Base-by-base conservation (phyloP, 2,329 filamentous ascomycete species). In the Macroventuria anomochaeta region DNA sequence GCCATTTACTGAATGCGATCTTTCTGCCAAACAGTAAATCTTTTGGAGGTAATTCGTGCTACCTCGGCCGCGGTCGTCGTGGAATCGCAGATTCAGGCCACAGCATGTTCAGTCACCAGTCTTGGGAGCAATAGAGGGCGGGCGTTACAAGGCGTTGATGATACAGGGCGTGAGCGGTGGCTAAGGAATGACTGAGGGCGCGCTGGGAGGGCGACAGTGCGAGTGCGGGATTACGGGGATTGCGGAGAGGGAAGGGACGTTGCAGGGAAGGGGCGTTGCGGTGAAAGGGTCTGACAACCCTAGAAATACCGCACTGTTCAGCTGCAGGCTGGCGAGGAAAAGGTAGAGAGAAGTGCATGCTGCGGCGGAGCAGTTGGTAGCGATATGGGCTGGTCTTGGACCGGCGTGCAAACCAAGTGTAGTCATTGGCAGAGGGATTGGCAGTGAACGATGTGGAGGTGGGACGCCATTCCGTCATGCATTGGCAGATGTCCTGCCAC, bases 51-150 rank as follows among this genome's bases (percentile, higher is more conserved):
- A 17, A 2, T 20, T 18, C 17, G 36, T 54, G 58, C 59, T 72
- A 70, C 68, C 65, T 58, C 37, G 63, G 63, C 62, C 64, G 63
- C 34, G 64, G 63, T 51, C 59, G 65, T 69, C 63, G 62, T 55
- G 56, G 60, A 31, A 62, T 49, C 42, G 39, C 55, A 29, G 50
- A 41, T 37, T 58, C 49, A 53, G 47, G 58, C 55, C 55, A 59
- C 53, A 53, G 59, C 65, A 68, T 70, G 54, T 58, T 70, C 61
- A 57, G 54, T 53, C 52, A 53, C 42, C 56, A 54, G 44, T 34
- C 34, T 42, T 13, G 32, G 26, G 17, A 34, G 25, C 11, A 18
- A 12, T 40, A 36, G 18, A 42, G 32, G 47, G 34, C 17, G 39
- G 21, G 21, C 28, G 48, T 40, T 17, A 39, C 26, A 8, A 7